phyloP scores from a whole-genome alignment of 495 filamentous ascomycete genomes.

The Daldinia bambusicola region DNA sequence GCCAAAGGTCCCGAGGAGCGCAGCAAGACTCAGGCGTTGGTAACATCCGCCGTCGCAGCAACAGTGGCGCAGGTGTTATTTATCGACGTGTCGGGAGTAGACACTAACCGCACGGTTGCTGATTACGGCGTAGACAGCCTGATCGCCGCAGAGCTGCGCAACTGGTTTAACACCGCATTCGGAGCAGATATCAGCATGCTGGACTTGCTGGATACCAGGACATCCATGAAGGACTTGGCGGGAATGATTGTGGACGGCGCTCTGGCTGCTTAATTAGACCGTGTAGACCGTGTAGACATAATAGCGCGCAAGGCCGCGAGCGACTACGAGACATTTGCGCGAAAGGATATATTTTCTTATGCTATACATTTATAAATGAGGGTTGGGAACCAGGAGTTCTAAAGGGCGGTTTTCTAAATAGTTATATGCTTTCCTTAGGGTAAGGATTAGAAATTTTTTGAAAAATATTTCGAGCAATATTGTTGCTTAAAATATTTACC shows the following conservation, averaged over 20 bases:
- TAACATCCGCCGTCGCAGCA: constrained; percentile 5
- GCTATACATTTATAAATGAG: no score
- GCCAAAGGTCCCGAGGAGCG: constrained; percentile 3
- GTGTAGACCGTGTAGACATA: no score
- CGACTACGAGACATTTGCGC: no score
- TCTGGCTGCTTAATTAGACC: not conserved
- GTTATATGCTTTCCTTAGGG: no score
- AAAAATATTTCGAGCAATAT: no score
- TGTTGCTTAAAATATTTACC: no score
- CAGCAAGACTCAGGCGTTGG: not conserved
- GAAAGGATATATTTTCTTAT: no score
- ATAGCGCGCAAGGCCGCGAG: no score
- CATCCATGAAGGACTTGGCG: constrained; percentile 6
- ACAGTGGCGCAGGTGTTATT: constrained; percentile 9
- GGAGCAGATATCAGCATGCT: constrained; percentile 3
- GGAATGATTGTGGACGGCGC: constrained; percentile 12
- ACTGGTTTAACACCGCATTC: constrained; percentile 12
- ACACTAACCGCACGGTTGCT: constrained; percentile 7
- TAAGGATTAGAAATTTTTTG: no score
- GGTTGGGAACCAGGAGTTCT: no score
- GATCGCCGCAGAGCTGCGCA: constrained; percentile 14
- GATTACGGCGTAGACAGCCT: constrained; percentile 12
- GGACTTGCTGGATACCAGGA: constrained; percentile 10
- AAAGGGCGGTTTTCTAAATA: no score
- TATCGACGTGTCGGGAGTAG: constrained; percentile 1